Conservation (phyloP, 176 grass and related monocot genomes). For the Eragrostis curvula region DNA sequence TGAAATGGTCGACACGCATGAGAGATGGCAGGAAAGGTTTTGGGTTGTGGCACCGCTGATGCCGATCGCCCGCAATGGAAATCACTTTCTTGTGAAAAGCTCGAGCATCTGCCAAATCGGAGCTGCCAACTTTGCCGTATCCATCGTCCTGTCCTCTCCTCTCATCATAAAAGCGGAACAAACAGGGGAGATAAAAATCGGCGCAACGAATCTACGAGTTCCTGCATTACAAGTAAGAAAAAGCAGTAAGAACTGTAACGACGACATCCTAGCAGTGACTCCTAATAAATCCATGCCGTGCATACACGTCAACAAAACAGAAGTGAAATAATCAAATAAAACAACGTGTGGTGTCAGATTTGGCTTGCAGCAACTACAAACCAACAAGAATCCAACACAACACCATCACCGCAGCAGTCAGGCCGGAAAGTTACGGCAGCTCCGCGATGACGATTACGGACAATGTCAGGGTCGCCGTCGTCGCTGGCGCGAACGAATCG, state of each 20-base stretch:
- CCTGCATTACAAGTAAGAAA: neutral
- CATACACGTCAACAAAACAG: neutral
- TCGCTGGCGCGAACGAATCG: neutral
- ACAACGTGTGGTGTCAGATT: neutral
- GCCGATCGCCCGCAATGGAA: constrained; percentile 13
- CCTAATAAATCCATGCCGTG: neutral
- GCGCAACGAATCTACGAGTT: constrained; percentile 5
- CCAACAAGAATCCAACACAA: constrained; percentile 15
- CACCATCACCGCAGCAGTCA: neutral
- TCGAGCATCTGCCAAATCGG: neutral
- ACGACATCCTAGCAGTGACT: neutral
- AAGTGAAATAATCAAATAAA: neutral
- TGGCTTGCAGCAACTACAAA: constrained; percentile 17
- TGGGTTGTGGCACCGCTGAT: neutral
- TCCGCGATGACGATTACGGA: constrained; percentile 9
- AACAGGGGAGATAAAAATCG: neutral
- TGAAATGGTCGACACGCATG: constrained; percentile 17
- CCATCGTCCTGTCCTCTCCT: neutral
- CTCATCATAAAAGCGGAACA: neutral
- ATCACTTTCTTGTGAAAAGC: constrained; percentile 23
- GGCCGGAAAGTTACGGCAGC: constrained; percentile 26
- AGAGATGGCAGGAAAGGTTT: neutral
- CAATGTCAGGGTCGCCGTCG: constrained; percentile 16
- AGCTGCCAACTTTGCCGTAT: neutral
- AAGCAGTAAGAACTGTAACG: neutral